Evolutionary conservation across 1,139 yeast species (phyloP), one percentile per base, ranked within the genome.

Genomic region (Nematodospora anomalae): DNA sequence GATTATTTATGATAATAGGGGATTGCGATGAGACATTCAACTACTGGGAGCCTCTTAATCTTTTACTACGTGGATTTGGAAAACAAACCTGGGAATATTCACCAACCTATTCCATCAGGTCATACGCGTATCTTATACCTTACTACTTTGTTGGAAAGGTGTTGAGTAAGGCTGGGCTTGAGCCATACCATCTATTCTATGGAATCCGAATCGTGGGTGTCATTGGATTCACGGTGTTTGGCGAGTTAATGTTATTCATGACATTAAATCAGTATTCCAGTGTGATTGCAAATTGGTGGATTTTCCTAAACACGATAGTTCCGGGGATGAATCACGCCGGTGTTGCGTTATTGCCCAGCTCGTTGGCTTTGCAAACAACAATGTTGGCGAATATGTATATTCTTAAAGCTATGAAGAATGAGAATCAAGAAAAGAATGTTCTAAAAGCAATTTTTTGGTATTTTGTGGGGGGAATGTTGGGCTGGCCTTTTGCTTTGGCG

Each of bases 1-100:
- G 80, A 0, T 49, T 71, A 11, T 72, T 64, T 50, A 79, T 87
- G 59, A 80, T 84, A 28, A 82, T 88, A 18, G 76, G 90, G 2
- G 96, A 88, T 53, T 87, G 96, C 56, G 96, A 88, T 57, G 95
- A 85, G 57, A 73, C 79, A 26, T 90, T 78, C 71, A 90, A 90
- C 53, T 90, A 87, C 61, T 89, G 90, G 92, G 98, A 90, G 49
- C 97, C 98, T 0, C 67, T 90, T 41, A 92, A 90, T 55, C 70
- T 84, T 37, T 52, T 90, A 26, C 63, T 83, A 3, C 75, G 96
- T 47, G 84, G 83, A 2, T 88, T 86, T 57, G 98, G 97, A 3
- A 85, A 88, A 49, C 89, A 89, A 58, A 90, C 97, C 0, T 90
- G 97, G 97, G 97, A 90, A 54, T 90, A 90, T 57, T 87, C 96